Conservation (phyloP, 495 filamentous ascomycete species). For the Aspergillus ostianus region DNA sequence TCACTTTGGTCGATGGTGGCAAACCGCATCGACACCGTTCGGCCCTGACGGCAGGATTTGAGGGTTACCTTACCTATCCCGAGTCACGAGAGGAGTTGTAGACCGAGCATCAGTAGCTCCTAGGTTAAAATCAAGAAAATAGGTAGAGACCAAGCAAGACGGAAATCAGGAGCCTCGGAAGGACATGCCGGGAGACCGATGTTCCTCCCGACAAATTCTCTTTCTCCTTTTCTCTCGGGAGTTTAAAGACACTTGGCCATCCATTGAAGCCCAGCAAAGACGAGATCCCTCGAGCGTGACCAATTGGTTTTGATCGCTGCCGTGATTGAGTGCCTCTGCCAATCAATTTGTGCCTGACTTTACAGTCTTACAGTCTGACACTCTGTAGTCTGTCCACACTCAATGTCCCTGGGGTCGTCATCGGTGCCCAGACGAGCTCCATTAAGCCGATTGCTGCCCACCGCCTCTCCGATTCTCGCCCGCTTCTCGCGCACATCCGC, state of each 20-base stretch:
- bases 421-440: constrained; percentile 20
- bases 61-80: background rate
- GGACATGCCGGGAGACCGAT: constrained; percentile 4
- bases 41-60: background rate
- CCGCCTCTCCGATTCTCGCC: constrained; percentile 34
- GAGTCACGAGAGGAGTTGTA: background rate
- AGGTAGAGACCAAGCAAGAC: background rate
- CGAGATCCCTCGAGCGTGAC: background rate
- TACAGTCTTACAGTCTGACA: background rate
- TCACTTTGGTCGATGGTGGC: background rate
- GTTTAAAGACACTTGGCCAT: background rate
- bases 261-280: background rate
- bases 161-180: constrained; percentile 11
- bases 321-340: background rate
- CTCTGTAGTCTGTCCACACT: too few relatives aligned
- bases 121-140: background rate
- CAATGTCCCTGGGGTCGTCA: constrained; percentile 13
- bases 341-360: background rate
- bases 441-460: constrained; percentile 40
- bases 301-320: background rate
- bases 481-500: constrained; percentile 37
- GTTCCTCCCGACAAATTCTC: constrained; percentile 9
- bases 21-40: background rate
- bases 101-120: constrained; percentile 1
- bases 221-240: constrained; percentile 1